These are phyloP conservation scores for Eutrema japonicum DNA, from an alignment of 345 rosid species.

Conservation along the genomic window DNA sequence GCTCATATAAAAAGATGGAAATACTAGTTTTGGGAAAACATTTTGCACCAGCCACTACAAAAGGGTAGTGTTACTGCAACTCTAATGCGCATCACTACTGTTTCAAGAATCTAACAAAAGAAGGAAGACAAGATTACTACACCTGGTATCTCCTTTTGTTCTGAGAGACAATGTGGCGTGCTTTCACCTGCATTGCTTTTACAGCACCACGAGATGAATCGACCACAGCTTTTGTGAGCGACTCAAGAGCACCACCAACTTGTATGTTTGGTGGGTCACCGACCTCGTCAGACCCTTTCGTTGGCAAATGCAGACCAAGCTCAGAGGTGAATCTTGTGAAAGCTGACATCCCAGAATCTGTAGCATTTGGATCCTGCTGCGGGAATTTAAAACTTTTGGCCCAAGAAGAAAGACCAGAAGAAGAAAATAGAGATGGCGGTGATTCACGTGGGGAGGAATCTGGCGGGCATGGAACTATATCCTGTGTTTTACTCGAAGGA, in stretches of 20 bases:
- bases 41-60: neutral
- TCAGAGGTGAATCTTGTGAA: conserved; percentile 80
- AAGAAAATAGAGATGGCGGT: conserved; percentile 50
- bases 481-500: conserved; percentile 33
- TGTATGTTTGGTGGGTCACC: conserved; percentile 47
- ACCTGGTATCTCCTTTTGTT: conserved; percentile 98
- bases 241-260: conserved; percentile 61
- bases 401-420: conserved; percentile 73
- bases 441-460: conserved; percentile 44
- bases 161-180: conserved; percentile 93
- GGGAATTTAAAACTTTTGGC: conserved; percentile 71
- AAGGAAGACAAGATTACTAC: neutral
- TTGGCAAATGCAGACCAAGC: conserved; percentile 64
- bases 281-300: conserved; percentile 46
- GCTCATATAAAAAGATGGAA: neutral
- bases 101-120: conserved; percentile 9
- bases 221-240: conserved; percentile 74
- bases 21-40: neutral
- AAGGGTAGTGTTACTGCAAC: neutral
- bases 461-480: conserved; percentile 46
- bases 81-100: neutral
- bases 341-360: conserved; percentile 57
- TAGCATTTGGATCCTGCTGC: conserved; percentile 55
- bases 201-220: conserved; percentile 89
- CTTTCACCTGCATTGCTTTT: conserved; percentile 93